Percentiles rank a stretch among this genome's conserved stretches.
These are phyloP conservation scores for Pichia sp. DNA, from an alignment of 1,139 yeast genomes.

Conservation along the genomic window DNA sequence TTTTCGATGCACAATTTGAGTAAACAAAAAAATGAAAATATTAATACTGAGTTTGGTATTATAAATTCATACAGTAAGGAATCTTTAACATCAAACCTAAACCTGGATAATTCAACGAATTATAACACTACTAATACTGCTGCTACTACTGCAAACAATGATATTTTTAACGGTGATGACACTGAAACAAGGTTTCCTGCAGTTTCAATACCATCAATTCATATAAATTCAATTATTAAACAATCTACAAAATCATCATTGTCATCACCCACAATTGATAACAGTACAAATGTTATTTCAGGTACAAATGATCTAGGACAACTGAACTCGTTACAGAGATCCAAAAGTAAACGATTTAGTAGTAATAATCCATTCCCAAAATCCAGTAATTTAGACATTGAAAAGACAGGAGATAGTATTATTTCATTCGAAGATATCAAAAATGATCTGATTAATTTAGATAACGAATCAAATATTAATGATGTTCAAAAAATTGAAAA, in stretches of 20 bases:
- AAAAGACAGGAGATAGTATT: slow-evolving; percentile 15
- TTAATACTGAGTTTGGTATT: not conserved
- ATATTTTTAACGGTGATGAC: slow-evolving; percentile 1
- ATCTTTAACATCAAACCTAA: not conserved
- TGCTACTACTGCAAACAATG: not conserved
- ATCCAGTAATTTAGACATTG: slow-evolving; percentile 4
- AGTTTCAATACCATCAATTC: slow-evolving; percentile 6
- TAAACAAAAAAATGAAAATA: not conserved
- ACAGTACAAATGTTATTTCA: not conserved
- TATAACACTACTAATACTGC: not conserved
- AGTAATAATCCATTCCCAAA: slow-evolving; percentile 26
- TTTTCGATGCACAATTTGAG: slow-evolving; percentile 8
- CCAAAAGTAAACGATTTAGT: slow-evolving; percentile 16
- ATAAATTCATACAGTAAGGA: slow-evolving; percentile 1
- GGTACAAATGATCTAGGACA: not conserved
- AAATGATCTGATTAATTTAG: slow-evolving; percentile 9
- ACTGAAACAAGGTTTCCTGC: slow-evolving; percentile 26
- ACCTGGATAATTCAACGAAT: not conserved
- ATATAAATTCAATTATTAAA: not conserved
- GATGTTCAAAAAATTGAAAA: not conserved
- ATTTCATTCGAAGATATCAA: slow-evolving; percentile 14
- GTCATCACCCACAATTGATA: not conserved
- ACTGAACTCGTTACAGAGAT: not conserved
- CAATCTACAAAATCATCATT: not conserved
- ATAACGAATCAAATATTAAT: not conserved